Evolutionary conservation across 2,329 filamentous ascomycete species (phyloP), one percentile per base, ranked within the genome.

Genomic region (Elsinoe batatas): DNA sequence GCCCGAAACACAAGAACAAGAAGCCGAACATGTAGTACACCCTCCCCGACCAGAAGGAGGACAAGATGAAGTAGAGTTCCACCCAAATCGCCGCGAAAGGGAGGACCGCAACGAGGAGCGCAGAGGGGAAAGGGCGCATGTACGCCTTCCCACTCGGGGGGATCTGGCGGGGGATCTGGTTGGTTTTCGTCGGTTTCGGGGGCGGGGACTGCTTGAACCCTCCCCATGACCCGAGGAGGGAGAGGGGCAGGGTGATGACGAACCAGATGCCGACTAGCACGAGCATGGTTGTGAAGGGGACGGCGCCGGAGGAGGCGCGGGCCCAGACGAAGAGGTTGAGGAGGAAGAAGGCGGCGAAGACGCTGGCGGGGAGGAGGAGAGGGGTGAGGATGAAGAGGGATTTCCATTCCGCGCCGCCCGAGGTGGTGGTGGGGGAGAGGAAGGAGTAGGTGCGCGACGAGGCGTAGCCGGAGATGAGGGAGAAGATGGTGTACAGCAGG

Each of bases 21-120:
- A 98, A 98, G 18, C 93, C 93, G 65, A 98, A 98, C 93, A 98
- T 98, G 79, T 98, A 98, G 78, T 98, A 98, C 62, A 98, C 93
- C 72, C 93, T 89, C 76, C 85, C 91, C 72, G 94, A 95, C 93
- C 93, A 98, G 68, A 98, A 91, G 22, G 88, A 95, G 73, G 85
- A 95, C 88, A 98, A 95, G 76, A 98, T 96, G 73, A 97, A 97
- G 79, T 95, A 97, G 2, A 98, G 83, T 74, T 98, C 93, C 46
- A 97, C 91, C 62, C 97, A 96, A 68, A 98, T 97, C 59, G 93
- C 91, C 46, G 88, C 90, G 65, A 98, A 98, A 0, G 93, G 93
- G 22, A 97, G 78, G 51, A 97, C 84, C 53, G 93, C 93, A 20
- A 94, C 91, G 18, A 97, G 79, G 13, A 96, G 79, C 80, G 95